Base-by-base conservation (phyloP, 2,329 filamentous ascomycete species). In the Cercospora citrullina region DNA sequence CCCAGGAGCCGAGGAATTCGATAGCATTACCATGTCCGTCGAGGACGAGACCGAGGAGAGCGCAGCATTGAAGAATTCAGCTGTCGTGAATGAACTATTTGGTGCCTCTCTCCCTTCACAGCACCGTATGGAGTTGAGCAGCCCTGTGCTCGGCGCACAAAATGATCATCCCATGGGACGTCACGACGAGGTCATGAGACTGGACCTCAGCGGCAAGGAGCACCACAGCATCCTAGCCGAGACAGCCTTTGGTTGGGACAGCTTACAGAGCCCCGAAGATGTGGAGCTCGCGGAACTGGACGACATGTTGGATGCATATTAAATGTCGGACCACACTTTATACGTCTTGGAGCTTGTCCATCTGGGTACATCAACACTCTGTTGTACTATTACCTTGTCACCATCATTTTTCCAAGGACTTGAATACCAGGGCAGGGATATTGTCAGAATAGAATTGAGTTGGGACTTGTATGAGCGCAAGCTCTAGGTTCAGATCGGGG, bases 281-380 rank as follows among this genome's bases (percentile, higher is more conserved):
- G 90, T 98, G 73, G 93, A 96, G 79, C 87, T 98, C 60, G 93
- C 97, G 58, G 95, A 99, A 83, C 88, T 98, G 26, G 94, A 98
- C 77, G 89, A 91, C 74, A 87, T 97, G 78, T 87, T 97, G 75
- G 90, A 91, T 77, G 89, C 73, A 36, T 79, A 77, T 59, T 78
- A 73, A 18, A 59, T 36, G 55, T 36, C 55, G 28, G 58, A 42
- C 48, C 23, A n/a, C 12, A 55, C 48, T 5, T 21, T 14, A 62
- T 30, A n/a, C 21, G 59, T 23, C 33, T 58, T 28, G 64, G 31
- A 45, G 23, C 30, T 55, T 30, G 48, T 28, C 23, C 21, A 28
- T 55, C 7, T 28, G 48, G 48, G 21, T 55, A 28, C 23, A 53
- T 9, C 21, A 23, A 36, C 36, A 58, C 14, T 21, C 48, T 60